These are phyloP conservation scores for Orbilia javanica DNA, from an alignment of 2,329 filamentous ascomycete genomes.

Conservation along the genomic window DNA sequence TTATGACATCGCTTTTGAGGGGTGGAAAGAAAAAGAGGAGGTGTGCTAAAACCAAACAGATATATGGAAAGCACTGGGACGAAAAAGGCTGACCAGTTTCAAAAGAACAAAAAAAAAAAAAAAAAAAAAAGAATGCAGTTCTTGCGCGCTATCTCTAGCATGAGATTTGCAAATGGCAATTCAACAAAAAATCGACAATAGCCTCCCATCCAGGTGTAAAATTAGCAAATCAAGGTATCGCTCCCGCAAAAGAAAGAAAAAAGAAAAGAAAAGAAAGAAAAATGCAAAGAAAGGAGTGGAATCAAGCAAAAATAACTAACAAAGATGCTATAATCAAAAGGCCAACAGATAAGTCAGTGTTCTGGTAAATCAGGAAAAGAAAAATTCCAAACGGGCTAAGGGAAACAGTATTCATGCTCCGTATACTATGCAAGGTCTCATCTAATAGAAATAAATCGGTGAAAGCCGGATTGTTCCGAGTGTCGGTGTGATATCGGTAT, in stretches of 20 bases:
- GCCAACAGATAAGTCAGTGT: slow-evolving; percentile 3
- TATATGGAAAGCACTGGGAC: slow-evolving; percentile 37
- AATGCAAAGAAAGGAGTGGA: background rate
- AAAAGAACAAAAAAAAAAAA: slow-evolving; percentile 21
- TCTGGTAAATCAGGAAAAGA: background rate
- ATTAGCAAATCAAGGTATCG: slow-evolving; percentile 54
- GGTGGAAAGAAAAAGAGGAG: slow-evolving; percentile 1
- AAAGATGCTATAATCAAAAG: slow-evolving; percentile 10
- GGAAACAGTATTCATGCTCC: slow-evolving; percentile 54
- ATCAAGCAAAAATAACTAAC: background rate
- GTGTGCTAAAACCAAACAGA: slow-evolving; percentile 44
- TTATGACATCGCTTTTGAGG: slow-evolving; percentile 51
- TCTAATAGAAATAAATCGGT: slow-evolving; percentile 32
- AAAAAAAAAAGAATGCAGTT: slow-evolving; percentile 29
- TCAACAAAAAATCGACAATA: slow-evolving; percentile 54
- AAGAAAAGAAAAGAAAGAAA: slow-evolving; percentile 7
- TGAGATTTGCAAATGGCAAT: slow-evolving; percentile 42
- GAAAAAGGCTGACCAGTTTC: slow-evolving; percentile 42
- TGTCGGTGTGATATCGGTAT: background rate
- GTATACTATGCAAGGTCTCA: slow-evolving; percentile 53
- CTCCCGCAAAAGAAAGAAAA: slow-evolving; percentile 34
- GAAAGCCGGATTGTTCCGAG: slow-evolving; percentile 5
- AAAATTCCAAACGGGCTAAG: slow-evolving; percentile 32
- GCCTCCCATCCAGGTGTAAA: slow-evolving; percentile 56
- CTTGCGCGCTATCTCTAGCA: slow-evolving; percentile 56